A percentile compares a stretch with the other conserved stretches of the same genome.
These are phyloP conservation scores for Solanum chacoense DNA, from an alignment of 305 asterid species.

Conservation along the genomic window DNA sequence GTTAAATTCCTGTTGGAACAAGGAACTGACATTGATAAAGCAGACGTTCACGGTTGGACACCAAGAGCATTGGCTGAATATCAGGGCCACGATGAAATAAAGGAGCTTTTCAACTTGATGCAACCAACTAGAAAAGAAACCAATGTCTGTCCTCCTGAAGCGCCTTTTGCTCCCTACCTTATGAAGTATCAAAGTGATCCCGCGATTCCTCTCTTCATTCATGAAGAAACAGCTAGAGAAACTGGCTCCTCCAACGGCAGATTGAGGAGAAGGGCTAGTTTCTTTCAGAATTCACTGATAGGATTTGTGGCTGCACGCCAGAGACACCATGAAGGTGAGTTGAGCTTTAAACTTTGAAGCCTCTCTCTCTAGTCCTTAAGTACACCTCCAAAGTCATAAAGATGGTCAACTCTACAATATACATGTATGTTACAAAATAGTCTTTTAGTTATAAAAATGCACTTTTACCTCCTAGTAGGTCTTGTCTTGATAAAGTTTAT, in stretches of 20 bases:
- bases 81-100: slow-evolving; percentile 53
- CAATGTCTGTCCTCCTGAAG: background rate
- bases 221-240: slow-evolving; percentile 11
- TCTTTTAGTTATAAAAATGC: background rate
- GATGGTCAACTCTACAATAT: background rate
- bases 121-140: slow-evolving; percentile 8
- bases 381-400: background rate
- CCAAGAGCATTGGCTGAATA: slow-evolving; percentile 55
- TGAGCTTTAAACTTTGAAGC: background rate
- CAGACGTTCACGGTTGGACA: slow-evolving; percentile 63
- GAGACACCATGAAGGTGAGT: slow-evolving; percentile 35
- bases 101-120: slow-evolving; percentile 26
- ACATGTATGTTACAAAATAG: background rate
- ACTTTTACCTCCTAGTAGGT: background rate
- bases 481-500: background rate
- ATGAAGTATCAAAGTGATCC: slow-evolving; percentile 60
- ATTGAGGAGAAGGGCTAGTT: slow-evolving; percentile 16
- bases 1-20: slow-evolving; percentile 47
- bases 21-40: slow-evolving; percentile 51
- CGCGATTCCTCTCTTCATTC: slow-evolving; percentile 11
- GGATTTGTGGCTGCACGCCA: slow-evolving; percentile 55
- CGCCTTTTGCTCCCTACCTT: slow-evolving; percentile 27
- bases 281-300: slow-evolving; percentile 51
- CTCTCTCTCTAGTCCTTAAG: background rate
- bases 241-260: background rate